A percentile compares a stretch with the other conserved stretches of the same genome.
Evolutionary conservation across 2,329 filamentous ascomycete species (phyloP).

Genomic region (Cryphonectria carpinicola): DNA sequence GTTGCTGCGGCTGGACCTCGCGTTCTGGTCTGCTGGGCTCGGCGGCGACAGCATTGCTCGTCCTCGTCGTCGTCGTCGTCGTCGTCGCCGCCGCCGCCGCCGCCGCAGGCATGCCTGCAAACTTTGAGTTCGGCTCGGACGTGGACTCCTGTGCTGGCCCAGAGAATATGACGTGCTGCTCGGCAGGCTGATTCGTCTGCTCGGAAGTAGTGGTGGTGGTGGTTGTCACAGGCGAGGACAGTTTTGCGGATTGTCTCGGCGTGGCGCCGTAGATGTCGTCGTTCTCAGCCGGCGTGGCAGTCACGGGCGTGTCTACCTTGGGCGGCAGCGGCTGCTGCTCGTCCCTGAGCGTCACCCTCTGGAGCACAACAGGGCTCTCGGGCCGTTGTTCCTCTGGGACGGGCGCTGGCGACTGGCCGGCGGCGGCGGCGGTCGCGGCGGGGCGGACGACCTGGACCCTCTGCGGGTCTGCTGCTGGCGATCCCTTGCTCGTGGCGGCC

Average conservation of each 20-base stretch:
- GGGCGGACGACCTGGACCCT: slow-evolving; percentile 18
- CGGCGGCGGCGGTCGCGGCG: not conserved
- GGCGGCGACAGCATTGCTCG: slow-evolving; percentile 17
- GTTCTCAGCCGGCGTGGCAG: slow-evolving; percentile 30
- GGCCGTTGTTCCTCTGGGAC: slow-evolving; percentile 1
- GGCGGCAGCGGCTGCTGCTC: slow-evolving; percentile 16
- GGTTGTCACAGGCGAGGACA: slow-evolving; percentile 10
- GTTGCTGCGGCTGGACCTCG: slow-evolving; percentile 19
- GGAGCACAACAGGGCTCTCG: slow-evolving; percentile 20
- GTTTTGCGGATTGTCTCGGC: slow-evolving; percentile 31
- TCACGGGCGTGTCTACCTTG: slow-evolving; percentile 20
- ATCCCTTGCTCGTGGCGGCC: slow-evolving; percentile 21
- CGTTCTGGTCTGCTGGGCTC: slow-evolving; percentile 13
- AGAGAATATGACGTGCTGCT: slow-evolving; percentile 11
- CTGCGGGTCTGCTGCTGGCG: slow-evolving; percentile 11
- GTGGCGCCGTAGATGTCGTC: slow-evolving; percentile 43
- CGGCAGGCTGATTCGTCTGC: slow-evolving; percentile 8
- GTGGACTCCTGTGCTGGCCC: slow-evolving; percentile 16
- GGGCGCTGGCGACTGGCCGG: not conserved
- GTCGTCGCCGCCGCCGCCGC: no score
- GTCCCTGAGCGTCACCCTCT: slow-evolving; percentile 29
- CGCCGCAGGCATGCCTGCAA: slow-evolving; percentile 22
- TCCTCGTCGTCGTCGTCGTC: not conserved
- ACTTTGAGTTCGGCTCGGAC: slow-evolving; percentile 24
- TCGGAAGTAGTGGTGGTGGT: not conserved